Base-by-base conservation (phyloP, 2,329 filamentous ascomycete genomes). In the Aspergillus pseudonomiae region DNA sequence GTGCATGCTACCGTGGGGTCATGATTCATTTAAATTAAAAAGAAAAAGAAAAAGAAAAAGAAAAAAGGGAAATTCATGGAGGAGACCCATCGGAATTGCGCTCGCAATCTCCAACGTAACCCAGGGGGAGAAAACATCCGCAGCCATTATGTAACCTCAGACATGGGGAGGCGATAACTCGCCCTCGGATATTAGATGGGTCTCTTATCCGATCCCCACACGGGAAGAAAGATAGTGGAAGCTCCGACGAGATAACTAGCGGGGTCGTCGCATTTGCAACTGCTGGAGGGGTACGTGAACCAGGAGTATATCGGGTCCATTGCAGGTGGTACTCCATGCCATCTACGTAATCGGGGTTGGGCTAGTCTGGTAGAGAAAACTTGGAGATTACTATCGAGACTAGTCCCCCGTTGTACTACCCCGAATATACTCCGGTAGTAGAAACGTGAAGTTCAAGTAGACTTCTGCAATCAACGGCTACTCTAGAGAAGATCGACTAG, bases 401-500 rank as follows among this genome's bases (percentile, higher is more conserved):
- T 6, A 12, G 19, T 21, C 30, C 50, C n/a, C 4, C 30, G 16
- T 7, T 24, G 50, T 36, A 54, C 32, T 53, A 11, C 48, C 36
- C 57, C 46, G 45, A 59, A 52, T 53, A 52, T 48, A 59, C 57
- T 50, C 34, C 57, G 21, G 19, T 36, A 21, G 57, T 53, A 52
- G 39, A 19, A 7, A 43, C 34, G 11, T 62, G 64, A 54, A 58
- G 62, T 63, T 45, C 34, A 57, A 59, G 62, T 66, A 66, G 64
- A 54, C 64, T 66, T 63, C 62, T 64, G 62, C 62, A 64, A 60
- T 55, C 56, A 32, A 60, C 64, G 58, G 61, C 63, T 63, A 52
- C 59, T 67, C 63, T 65, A 67, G 53, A 58, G 56, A 61, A 50
- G 61, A 65, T 67, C 60, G 59, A 61, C 61, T 65, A 45, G 58